Conservation (phyloP, 768 basidiomycete genomes). For the Leucosporidium scottii region DNA sequence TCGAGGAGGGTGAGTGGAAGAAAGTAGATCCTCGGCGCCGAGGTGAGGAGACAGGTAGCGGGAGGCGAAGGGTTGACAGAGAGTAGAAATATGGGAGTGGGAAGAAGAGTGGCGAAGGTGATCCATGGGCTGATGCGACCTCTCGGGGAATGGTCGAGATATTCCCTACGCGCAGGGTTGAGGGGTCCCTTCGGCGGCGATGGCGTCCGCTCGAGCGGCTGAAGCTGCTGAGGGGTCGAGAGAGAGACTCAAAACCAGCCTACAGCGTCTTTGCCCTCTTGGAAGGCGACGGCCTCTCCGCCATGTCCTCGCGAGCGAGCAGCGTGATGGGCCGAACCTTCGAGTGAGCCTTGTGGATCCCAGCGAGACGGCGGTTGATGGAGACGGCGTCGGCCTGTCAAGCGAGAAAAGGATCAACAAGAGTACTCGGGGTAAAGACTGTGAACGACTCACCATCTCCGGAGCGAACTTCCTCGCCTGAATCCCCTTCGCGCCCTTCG, state of each 20-base stretch:
- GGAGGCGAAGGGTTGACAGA: too few species aligned
- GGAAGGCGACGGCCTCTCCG: neutral
- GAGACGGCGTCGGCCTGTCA: slow-evolving; percentile 11
- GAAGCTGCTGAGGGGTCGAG: neutral
- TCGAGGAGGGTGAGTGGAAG: too few species aligned
- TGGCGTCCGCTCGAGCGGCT: too few species aligned
- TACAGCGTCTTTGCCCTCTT: slow-evolving; percentile 4
- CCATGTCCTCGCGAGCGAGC: neutral
- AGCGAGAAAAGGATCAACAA: neutral
- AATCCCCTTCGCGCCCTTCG: slow-evolving; percentile 2
- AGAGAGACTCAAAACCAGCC: neutral
- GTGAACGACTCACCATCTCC: slow-evolving; percentile 8
- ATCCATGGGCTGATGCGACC: too few species aligned
- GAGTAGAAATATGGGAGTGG: too few species aligned
- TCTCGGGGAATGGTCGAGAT: too few species aligned
- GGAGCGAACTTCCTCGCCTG: slow-evolving; percentile 16
- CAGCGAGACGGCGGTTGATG: slow-evolving; percentile 11
- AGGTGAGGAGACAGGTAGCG: too few species aligned
- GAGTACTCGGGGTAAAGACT: neutral
- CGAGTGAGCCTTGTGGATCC: slow-evolving; percentile 6
- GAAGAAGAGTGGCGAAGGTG: too few species aligned
- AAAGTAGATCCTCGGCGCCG: too few species aligned
- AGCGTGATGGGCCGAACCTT: slow-evolving; percentile 16
- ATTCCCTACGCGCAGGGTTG: too few species aligned
- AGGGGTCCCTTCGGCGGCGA: neutral